Evolutionary conservation across 805 yeast genomes (phyloP).

Genomic region (Saccharomycopsis guyanensis): DNA sequence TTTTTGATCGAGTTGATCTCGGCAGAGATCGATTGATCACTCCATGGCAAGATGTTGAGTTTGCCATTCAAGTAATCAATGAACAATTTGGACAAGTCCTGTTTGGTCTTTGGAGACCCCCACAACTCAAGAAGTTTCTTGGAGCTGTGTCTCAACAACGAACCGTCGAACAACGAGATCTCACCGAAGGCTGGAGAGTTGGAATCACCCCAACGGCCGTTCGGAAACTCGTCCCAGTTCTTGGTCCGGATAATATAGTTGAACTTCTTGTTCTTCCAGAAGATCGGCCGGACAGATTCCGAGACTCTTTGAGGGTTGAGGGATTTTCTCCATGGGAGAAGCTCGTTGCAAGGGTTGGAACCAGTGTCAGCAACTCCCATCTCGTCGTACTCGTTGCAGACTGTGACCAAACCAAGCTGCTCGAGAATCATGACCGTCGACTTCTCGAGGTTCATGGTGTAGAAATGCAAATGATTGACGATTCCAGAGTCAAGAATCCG

Average conservation of each 20-base stretch:
- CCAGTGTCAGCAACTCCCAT: constrained; percentile 31
- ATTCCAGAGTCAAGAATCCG: constrained; percentile 61
- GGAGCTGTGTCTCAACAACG: constrained; percentile 74
- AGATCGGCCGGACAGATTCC: constrained; percentile 87
- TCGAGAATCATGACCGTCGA: constrained; percentile 85
- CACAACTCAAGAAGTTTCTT: constrained; percentile 76
- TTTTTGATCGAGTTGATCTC: constrained; percentile 61
- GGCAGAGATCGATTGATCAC: constrained; percentile 77
- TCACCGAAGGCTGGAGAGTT: constrained; percentile 96
- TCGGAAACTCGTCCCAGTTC: constrained; percentile 97
- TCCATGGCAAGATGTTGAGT: constrained; percentile 81
- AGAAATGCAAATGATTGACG: constrained; percentile 85
- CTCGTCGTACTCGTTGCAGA: constrained; percentile 7
- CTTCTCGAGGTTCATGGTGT: constrained; percentile 95
- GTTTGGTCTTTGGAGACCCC: constrained; percentile 65
- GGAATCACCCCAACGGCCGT: constrained; percentile 98
- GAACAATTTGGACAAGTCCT: constrained; percentile 58
- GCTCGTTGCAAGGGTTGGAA: constrained; percentile 27
- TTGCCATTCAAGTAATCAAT: constrained; percentile 65
- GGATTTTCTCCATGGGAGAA: constrained; percentile 86
- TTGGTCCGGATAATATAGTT: constrained; percentile 85
- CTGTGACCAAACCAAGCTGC: constrained; percentile 47
- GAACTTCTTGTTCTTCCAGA: constrained; percentile 91
- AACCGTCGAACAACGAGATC: constrained; percentile 72
- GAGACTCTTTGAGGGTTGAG: constrained; percentile 70